Base-by-base conservation (phyloP, 441 rosid genomes). In the Breynia disticha region DNA sequence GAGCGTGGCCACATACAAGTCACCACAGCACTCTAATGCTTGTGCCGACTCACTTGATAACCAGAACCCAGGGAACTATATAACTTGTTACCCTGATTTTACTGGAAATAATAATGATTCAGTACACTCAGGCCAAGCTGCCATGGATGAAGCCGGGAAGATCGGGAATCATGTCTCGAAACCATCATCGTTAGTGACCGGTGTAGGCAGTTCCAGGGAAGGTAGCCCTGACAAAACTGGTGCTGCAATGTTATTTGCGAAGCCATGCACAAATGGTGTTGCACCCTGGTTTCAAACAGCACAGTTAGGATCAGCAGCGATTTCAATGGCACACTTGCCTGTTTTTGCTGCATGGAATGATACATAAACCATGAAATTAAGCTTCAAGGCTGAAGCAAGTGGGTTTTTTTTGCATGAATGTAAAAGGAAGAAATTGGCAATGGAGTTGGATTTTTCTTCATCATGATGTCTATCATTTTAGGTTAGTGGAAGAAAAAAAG, bases 291-390 rank as follows among this genome's bases (percentile, higher is more conserved):
- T 76, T 56, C 82, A 77, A 39, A 56, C 93, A 14, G 50, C 75
- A 10, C 78, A 68, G 49, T 20, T 74, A 18, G 69, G 82, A 77
- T 64, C 86, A 37, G 59, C 72, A 12, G 66, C 79, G 2, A 62
- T 80, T 24, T 57, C 90, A 47, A 62, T 85, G 75, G 60, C 87
- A 52, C 87, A 79, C 63, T 71, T 83, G 57, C 95, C 90, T 7
- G 64, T 86, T 48, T 86, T 86, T 55, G 84, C 90, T 28, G 76
- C 95, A 3, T 79, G 90, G 95, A 81, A 76, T 46, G 95, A 86
- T 18, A 63, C 84, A 65, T 86, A 54, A 63, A 49, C 28, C 20
- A 16, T 12, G 35, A 28, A 28, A n/a, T n/a, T n/a, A n/a, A 28
- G 35, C 51, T 12, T 16, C 14, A 1, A 15, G 20, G 20, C n/a